Conservation (phyloP, 768 basidiomycete genomes). For the Gloeopeniophorella convolvens region DNA sequence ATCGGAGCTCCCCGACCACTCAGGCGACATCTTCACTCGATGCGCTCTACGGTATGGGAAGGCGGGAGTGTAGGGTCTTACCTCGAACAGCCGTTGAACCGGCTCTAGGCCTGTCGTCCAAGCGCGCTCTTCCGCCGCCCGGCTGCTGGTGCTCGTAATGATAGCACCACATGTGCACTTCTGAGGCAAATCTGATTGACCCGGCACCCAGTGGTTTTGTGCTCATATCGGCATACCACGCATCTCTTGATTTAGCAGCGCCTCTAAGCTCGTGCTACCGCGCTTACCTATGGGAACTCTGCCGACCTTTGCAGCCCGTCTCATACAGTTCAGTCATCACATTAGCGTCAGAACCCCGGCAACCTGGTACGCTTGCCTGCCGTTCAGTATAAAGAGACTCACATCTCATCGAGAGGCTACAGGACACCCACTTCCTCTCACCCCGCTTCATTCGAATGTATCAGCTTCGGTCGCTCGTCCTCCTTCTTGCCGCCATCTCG, state of each 20-base stretch:
- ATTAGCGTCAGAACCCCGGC: background rate
- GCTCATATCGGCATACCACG: background rate
- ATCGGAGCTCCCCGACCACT: no score
- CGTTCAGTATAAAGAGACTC: conserved; percentile 16
- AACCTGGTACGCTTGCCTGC: background rate
- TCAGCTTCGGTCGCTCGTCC: conserved; percentile 12
- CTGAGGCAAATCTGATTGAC: background rate
- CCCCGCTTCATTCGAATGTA: conserved; percentile 12
- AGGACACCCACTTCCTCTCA: no score
- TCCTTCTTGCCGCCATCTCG: conserved; percentile 8
- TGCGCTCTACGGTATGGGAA: no score
- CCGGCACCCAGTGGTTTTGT: background rate
- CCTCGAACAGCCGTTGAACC: no score
- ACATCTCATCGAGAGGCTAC: no score
- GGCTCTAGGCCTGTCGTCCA: no score
- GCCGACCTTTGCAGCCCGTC: background rate
- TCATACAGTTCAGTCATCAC: background rate
- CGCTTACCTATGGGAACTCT: background rate
- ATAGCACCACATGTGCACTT: background rate
- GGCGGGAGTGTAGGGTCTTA: no score
- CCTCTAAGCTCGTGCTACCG: background rate
- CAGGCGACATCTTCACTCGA: no score
- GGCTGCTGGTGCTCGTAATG: background rate
- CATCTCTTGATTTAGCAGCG: background rate
- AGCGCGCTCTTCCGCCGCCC: background rate